Evolutionary conservation across 768 basidiomycete genomes (phyloP).

Genomic region (Xanthoconium purpureum): DNA sequence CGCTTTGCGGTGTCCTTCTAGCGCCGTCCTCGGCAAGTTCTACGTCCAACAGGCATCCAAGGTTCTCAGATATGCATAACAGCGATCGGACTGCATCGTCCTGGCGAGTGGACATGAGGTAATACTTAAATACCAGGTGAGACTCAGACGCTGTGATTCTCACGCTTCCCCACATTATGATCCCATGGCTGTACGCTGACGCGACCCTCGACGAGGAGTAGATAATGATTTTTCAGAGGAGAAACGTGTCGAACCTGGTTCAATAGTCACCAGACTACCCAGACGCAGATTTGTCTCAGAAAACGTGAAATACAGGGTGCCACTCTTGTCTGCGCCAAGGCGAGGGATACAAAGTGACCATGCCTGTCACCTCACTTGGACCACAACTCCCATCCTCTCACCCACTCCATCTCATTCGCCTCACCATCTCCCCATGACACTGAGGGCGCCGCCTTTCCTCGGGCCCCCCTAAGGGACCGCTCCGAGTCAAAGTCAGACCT

Average conservation of each 20-base stretch:
- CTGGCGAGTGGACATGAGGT: slow-evolving; percentile 9
- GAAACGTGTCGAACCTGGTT: not conserved
- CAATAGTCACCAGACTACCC: not conserved
- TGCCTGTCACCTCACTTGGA: not conserved
- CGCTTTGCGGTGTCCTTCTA: not conserved
- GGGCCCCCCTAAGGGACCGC: slow-evolving; percentile 72
- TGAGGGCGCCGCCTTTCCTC: slow-evolving; percentile 65
- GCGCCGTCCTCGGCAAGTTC: slow-evolving; percentile 16
- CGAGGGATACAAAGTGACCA: slow-evolving; percentile 20
- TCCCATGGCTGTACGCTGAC: not conserved
- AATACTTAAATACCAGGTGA: not conserved
- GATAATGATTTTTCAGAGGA: not conserved
- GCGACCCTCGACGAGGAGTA: not conserved
- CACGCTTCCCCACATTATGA: slow-evolving; percentile 30
- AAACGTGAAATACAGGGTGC: not conserved
- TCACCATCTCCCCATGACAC: slow-evolving; percentile 57
- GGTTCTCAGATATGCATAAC: slow-evolving; percentile 44
- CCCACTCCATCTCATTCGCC: not conserved
- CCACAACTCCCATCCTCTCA: not conserved
- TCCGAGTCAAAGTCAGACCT: slow-evolving; percentile 76
- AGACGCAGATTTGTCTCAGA: not conserved
- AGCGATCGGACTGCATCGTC: slow-evolving; percentile 20
- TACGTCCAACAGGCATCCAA: slow-evolving; percentile 42
- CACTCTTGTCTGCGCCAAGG: not conserved
- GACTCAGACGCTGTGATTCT: slow-evolving; percentile 12